Evolutionary conservation across 73 alveolate genomes (phyloP).

Genomic region (Durusdinium trenchii): DNA sequence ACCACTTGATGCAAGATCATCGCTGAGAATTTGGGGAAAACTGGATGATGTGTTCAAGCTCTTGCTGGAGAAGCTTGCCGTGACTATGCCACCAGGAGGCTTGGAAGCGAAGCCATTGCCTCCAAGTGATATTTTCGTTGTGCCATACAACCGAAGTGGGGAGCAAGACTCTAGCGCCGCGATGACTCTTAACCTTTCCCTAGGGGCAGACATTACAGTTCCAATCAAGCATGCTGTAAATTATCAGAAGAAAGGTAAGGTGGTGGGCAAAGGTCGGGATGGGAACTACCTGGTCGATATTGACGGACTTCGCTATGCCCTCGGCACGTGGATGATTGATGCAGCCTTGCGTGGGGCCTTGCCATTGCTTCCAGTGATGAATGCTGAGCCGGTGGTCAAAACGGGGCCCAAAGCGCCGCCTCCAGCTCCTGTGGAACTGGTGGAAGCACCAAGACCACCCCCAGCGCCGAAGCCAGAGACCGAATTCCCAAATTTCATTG

Average conservation of each 20-base stretch:
- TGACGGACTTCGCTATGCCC: not conserved
- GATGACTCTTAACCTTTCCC: not conserved
- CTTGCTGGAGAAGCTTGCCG: not conserved
- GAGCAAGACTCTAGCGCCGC: not conserved
- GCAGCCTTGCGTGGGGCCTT: constrained; percentile 23
- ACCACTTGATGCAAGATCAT: not conserved
- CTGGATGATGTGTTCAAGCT: constrained; percentile 14
- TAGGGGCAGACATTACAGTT: not conserved
- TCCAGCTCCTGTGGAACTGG: no score
- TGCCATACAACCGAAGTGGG: not conserved
- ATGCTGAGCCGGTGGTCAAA: not conserved
- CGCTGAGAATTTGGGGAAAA: constrained; percentile 1
- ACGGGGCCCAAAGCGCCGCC: no score
- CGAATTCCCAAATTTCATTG: no score
- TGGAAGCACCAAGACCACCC: no score
- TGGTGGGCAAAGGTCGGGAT: not conserved
- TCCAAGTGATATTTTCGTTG: not conserved
- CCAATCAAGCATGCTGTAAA: not conserved
- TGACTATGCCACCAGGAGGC: not conserved
- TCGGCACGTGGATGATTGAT: constrained; percentile 35
- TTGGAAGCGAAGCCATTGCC: not conserved
- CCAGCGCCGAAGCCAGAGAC: no score
- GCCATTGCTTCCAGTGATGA: not conserved
- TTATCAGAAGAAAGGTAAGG: not conserved
- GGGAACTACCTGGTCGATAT: not conserved